Conservation (phyloP, 768 basidiomycete species). For the Leucocoprinus birnbaumii region DNA sequence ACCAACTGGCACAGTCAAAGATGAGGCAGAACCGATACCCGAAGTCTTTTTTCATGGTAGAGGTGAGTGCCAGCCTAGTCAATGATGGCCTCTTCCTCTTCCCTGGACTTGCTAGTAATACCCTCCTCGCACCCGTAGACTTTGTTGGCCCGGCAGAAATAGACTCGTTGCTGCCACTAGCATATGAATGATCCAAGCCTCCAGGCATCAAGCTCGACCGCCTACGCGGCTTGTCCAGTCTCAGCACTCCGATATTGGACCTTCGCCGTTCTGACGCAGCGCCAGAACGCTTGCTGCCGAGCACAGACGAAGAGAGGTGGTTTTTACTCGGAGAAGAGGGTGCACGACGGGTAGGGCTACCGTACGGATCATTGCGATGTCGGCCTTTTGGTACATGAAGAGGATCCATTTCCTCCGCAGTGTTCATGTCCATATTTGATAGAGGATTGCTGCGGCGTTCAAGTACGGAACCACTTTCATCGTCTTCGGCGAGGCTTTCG, state of each 20-base stretch:
- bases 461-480: slow-evolving; percentile 44
- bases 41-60: slow-evolving; percentile 26
- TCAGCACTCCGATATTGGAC: slow-evolving; percentile 75
- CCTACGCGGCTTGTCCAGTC: slow-evolving; percentile 68
- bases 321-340: slow-evolving; percentile 26
- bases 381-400: slow-evolving; percentile 38
- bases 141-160: slow-evolving; percentile 20
- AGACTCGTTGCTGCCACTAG: slow-evolving; percentile 24
- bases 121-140: slow-evolving; percentile 29
- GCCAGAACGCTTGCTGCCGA: slow-evolving; percentile 14
- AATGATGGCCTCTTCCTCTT: slow-evolving; percentile 64
- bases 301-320: slow-evolving; percentile 21
- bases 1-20: slow-evolving; percentile 27
- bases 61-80: slow-evolving; percentile 34
- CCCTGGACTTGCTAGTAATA: slow-evolving; percentile 49
- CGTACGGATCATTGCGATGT: slow-evolving; percentile 21
- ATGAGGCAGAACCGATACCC: slow-evolving; percentile 15
- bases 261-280: slow-evolving; percentile 29
- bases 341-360: slow-evolving; percentile 34
- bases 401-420: slow-evolving; percentile 27
- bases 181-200: slow-evolving; percentile 35
- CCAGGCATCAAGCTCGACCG: slow-evolving; percentile 81
- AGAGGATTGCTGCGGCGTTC: slow-evolving; percentile 42
- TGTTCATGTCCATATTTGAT: slow-evolving; percentile 68
- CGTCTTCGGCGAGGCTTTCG: slow-evolving; percentile 68